Conservation (phyloP, 75 land plant genomes). For the Pinus taeda region DNA sequence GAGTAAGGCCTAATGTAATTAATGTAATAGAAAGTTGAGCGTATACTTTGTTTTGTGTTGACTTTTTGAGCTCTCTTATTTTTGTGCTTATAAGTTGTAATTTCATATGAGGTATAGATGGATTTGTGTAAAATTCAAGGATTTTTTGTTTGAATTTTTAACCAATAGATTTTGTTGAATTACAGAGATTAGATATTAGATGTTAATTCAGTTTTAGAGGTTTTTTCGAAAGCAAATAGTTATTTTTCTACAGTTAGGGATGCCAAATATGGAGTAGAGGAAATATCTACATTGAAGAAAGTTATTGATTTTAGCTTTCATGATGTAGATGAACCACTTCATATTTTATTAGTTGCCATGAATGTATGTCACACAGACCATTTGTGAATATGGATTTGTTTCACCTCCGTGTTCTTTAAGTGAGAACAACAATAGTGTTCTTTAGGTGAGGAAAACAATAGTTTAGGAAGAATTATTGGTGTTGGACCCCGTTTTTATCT, state of each 20-base stretch:
- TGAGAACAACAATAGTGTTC: too few relatives aligned
- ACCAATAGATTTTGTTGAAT: not conserved
- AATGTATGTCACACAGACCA: slow-evolving; percentile 9
- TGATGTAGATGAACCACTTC: slow-evolving; percentile 71
- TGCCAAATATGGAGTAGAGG: slow-evolving; percentile 21
- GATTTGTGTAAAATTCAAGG: not conserved
- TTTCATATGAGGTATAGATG: not conserved
- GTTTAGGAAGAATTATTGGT: not conserved
- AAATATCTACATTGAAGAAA: slow-evolving; percentile 62
- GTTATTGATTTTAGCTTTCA: slow-evolving; percentile 85
- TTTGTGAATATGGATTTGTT: slow-evolving; percentile 7
- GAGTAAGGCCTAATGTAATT: not conserved
- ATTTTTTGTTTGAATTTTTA: not conserved
- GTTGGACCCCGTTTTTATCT: too few relatives aligned
- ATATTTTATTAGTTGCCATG: slow-evolving; percentile 70
- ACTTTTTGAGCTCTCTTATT: not conserved
- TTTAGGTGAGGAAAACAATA: too few relatives aligned
- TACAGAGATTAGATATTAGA: slow-evolving; percentile 79
- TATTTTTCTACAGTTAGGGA: slow-evolving; percentile 51
- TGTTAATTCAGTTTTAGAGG: slow-evolving; percentile 61
- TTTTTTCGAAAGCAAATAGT: slow-evolving; percentile 54
- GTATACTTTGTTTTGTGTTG: not conserved
- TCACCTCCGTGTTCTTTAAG: not conserved
- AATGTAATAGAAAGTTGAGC: not conserved
- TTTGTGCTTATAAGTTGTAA: not conserved